Conservation (phyloP, 2,329 filamentous ascomycete genomes). For the Penicillium sp. region DNA sequence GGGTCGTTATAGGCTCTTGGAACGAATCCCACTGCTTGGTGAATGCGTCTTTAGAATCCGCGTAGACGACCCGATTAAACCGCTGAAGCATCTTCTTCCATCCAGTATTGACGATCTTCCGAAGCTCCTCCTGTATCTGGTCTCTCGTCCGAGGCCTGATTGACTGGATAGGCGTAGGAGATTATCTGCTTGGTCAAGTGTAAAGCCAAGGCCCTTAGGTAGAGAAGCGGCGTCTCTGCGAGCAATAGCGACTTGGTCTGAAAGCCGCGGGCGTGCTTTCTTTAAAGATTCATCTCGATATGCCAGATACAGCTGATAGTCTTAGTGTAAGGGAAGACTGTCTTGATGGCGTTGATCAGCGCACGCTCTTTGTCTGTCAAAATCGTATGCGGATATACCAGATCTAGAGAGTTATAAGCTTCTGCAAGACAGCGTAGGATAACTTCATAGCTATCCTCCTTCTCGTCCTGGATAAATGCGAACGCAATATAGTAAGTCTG, state of each 20-base stretch:
- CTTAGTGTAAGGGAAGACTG: not conserved
- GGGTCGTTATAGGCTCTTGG: too few species aligned
- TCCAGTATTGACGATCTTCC: too few species aligned
- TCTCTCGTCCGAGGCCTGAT: too few species aligned
- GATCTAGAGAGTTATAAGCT: not conserved
- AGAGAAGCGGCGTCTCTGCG: not conserved
- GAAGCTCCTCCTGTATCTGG: too few species aligned
- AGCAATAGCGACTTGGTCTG: not conserved
- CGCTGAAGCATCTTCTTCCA: too few species aligned
- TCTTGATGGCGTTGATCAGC: not conserved
- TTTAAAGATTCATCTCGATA: not conserved
- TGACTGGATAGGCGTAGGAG: too few species aligned
- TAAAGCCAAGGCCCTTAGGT: not conserved
- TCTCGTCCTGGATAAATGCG: not conserved
- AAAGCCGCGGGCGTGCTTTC: not conserved
- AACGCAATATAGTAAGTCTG: not conserved
- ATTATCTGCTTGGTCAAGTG: too few species aligned
- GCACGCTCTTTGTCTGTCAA: not conserved
- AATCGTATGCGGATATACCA: not conserved
- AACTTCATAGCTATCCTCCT: not conserved
- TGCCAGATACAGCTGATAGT: not conserved
- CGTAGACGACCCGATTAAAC: too few species aligned
- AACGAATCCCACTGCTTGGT: too few species aligned
- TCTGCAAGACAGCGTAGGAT: not conserved
- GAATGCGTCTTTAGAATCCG: too few species aligned